Evolutionary conservation across 1,139 yeast genomes (phyloP).

Genomic region (Hemisphaericaspora xylofermentans): DNA sequence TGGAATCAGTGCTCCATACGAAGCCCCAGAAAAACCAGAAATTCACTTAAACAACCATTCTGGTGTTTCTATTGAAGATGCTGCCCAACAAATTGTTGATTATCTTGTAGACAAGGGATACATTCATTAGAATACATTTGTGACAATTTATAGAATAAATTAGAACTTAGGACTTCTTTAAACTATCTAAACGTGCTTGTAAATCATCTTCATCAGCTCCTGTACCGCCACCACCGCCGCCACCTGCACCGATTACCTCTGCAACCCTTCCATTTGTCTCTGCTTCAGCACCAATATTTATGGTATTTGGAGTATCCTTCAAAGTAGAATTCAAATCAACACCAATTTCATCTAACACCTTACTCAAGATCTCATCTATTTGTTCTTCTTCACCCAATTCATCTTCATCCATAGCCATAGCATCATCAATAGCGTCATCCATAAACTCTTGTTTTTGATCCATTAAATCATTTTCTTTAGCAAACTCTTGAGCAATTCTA

Average conservation of each 20-base stretch:
- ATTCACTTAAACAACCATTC: slow-evolving; percentile 72
- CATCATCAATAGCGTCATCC: slow-evolving; percentile 97
- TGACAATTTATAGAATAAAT: slow-evolving; percentile 1
- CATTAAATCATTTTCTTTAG: slow-evolving; percentile 92
- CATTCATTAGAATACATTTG: slow-evolving; percentile 24
- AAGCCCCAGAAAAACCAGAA: slow-evolving; percentile 85
- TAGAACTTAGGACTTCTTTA: slow-evolving; percentile 50
- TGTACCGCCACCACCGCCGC: slow-evolving; percentile 25
- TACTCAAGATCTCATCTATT: slow-evolving; percentile 87
- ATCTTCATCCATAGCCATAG: slow-evolving; percentile 81
- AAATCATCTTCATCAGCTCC: slow-evolving; percentile 72
- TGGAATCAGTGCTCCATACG: slow-evolving; percentile 94
- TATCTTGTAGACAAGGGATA: slow-evolving; percentile 61
- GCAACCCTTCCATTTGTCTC: slow-evolving; percentile 42
- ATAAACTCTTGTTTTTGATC: slow-evolving; percentile 98
- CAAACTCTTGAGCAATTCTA: slow-evolving; percentile 92
- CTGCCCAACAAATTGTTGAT: slow-evolving; percentile 69
- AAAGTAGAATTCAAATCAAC: slow-evolving; percentile 73
- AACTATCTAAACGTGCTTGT: slow-evolving; percentile 83
- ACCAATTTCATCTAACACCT: slow-evolving; percentile 94
- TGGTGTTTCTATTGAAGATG: slow-evolving; percentile 70
- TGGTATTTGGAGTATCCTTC: slow-evolving; percentile 64
- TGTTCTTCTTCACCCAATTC: slow-evolving; percentile 75
- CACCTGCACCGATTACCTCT: slow-evolving; percentile 38
- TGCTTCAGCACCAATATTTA: slow-evolving; percentile 31